Base-by-base conservation (phyloP, 2,329 filamentous ascomycete species). In the Alternaria rosae region DNA sequence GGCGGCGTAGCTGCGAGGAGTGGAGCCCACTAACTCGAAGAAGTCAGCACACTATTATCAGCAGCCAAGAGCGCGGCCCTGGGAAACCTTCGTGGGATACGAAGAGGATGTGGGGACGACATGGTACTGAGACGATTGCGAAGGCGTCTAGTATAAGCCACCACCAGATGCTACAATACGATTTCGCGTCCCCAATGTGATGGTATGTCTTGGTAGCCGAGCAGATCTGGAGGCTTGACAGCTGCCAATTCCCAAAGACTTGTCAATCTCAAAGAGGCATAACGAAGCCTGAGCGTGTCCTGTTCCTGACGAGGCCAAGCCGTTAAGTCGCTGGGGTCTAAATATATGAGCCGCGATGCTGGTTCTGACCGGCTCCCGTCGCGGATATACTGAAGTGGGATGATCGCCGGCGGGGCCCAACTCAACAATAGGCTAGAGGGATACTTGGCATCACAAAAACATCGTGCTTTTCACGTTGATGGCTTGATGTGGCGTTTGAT, bases 1-100 rank as follows among this genome's bases (percentile, higher is more conserved):
- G 67, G 61, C 68, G 67, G 61, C 67, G 70, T 57, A 58, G 62
- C 61, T 57, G 35, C 48, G 61, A 65, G 64, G 69, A 70, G 63
- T 52, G 56, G 48, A 51, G 55, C 58, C 61, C 57, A 61, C 64
- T 66, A 62, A 65, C 20, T 57, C 30, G 52, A 52, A 30, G 59
- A 52, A 68, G 55, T 58, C 64, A 66, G 58, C 61, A 61, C 54
- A 62, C 65, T 57, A 65, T 65, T 43, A 50, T 56, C 62, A 64
- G 61, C 59, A 62, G 70, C 68, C 70, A 71, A 72, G 70, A 63
- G 50, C n/a, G 32, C 60, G 44, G 59, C 57, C 54, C 59, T 54
- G 17, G 55, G 65, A 59, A 65, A 59, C 57, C 53, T 43, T 65
- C 35, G 47, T 35, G 35, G 42, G 57, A 68, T 66, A 68, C 68